phyloP scores from a whole-genome alignment of 768 basidiomycete species.

The Tephrocybe sp. region DNA sequence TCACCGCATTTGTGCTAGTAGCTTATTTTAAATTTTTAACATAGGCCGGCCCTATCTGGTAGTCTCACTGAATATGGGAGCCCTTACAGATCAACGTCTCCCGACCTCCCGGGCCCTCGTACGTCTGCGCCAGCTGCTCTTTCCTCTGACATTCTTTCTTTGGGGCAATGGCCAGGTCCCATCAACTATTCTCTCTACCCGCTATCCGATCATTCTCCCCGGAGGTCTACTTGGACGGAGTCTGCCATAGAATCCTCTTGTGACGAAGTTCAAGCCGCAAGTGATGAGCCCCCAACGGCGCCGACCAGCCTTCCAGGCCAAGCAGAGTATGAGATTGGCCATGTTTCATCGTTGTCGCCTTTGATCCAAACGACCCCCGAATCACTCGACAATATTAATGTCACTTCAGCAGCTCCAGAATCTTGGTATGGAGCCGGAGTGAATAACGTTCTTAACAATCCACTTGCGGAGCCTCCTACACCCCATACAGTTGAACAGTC shows the following conservation, averaged over 20 bases:
- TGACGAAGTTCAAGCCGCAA: too few relatives aligned
- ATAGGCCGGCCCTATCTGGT: background rate
- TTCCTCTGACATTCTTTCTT: too few relatives aligned
- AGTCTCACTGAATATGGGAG: background rate
- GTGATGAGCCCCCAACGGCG: too few relatives aligned
- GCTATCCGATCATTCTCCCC: background rate
- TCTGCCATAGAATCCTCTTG: too few relatives aligned
- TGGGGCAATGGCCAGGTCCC: too few relatives aligned
- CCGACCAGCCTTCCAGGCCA: too few relatives aligned
- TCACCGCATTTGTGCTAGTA: too few relatives aligned
- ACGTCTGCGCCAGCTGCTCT: too few relatives aligned
- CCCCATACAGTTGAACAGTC: background rate
- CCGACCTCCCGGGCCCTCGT: too few relatives aligned
- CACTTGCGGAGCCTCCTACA: background rate
- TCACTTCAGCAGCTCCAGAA: background rate
- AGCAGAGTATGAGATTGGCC: too few relatives aligned
- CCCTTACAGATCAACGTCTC: too few relatives aligned
- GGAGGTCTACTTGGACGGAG: too few relatives aligned
- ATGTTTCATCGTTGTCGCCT: background rate
- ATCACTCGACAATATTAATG: background rate
- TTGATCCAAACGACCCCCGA: background rate
- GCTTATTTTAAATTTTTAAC: background rate
- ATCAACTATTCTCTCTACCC: conserved; percentile 5
- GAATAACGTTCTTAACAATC: conserved; percentile 5
- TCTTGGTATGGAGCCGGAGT: conserved; percentile 14